Evolutionary conservation across 352 stramenopile genomes (phyloP).

Genomic region (Pythium rishiriense): DNA sequence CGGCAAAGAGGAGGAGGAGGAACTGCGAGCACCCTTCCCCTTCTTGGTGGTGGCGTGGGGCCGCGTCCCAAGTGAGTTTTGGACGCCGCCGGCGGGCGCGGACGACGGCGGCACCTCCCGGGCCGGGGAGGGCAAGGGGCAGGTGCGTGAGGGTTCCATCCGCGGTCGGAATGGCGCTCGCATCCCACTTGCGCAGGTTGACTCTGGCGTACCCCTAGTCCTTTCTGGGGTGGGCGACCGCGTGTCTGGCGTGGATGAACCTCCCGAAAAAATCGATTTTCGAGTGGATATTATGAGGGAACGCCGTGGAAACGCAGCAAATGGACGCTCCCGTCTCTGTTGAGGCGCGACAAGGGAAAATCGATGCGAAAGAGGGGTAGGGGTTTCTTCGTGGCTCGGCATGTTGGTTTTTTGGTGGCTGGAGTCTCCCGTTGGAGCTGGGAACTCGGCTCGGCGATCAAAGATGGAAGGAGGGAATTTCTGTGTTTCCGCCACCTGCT

Average conservation of each 20-base stretch:
- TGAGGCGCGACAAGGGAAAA: neutral
- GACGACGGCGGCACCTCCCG: neutral
- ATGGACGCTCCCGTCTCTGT: neutral
- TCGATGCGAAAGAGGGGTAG: conserved; percentile 1
- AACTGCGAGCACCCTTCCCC: conserved; percentile 2
- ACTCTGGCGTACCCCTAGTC: conserved; percentile 24
- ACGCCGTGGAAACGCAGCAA: neutral
- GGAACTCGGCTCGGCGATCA: neutral
- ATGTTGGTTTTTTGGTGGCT: neutral
- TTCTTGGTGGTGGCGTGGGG: neutral
- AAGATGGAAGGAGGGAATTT: neutral
- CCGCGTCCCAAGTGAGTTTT: conserved; percentile 21
- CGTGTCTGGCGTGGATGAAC: neutral
- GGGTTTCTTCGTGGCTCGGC: no score
- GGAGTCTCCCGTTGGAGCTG: neutral
- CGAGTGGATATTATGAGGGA: conserved; percentile 14
- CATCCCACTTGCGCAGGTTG: conserved; percentile 21
- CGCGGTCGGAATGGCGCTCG: conserved; percentile 6
- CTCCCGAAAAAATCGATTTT: conserved; percentile 13
- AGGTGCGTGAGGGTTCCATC: conserved; percentile 16
- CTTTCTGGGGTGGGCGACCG: conserved; percentile 16
- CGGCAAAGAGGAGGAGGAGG: no score
- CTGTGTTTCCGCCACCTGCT: neutral
- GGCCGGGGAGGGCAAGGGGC: neutral
- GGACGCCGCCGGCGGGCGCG: neutral